Evolutionary conservation across 2,329 filamentous ascomycete species (phyloP).

Genomic region (Curvularia lunata): DNA sequence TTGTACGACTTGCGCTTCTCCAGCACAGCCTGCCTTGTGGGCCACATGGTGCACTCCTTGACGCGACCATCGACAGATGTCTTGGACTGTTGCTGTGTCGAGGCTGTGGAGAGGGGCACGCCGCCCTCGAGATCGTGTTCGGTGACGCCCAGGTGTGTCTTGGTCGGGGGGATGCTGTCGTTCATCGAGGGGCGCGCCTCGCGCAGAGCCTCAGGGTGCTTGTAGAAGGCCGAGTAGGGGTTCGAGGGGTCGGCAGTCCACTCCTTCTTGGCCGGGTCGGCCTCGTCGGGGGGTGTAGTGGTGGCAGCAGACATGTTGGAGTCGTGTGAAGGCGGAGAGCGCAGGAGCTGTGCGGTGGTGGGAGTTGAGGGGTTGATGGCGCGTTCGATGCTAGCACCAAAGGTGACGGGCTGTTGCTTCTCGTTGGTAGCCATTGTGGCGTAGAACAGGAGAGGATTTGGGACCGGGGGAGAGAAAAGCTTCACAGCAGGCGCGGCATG

Average conservation of each 20-base stretch:
- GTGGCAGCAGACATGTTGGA: slow-evolving; percentile 42
- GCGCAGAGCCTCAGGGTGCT: slow-evolving; percentile 55
- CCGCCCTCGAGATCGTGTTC: slow-evolving; percentile 52
- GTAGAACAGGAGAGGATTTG: slow-evolving; percentile 14
- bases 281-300: slow-evolving; percentile 40
- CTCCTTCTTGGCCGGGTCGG: slow-evolving; percentile 34
- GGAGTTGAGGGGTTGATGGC: slow-evolving; percentile 25
- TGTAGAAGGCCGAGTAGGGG: slow-evolving; percentile 57
- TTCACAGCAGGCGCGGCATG: slow-evolving; percentile 3
- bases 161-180: slow-evolving; percentile 33
- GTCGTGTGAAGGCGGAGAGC: slow-evolving; percentile 43
- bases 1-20: slow-evolving; percentile 51
- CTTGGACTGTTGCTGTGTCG: slow-evolving; percentile 50
- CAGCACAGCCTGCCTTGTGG: slow-evolving; percentile 55
- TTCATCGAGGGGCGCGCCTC: slow-evolving; percentile 53
- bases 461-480: not conserved
- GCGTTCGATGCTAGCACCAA: slow-evolving; percentile 52
- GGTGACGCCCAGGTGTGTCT: slow-evolving; percentile 42
- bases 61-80: slow-evolving; percentile 50
- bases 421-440: slow-evolving; percentile 40
- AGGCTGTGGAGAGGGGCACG: slow-evolving; percentile 46
- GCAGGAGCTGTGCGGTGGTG: slow-evolving; percentile 27
- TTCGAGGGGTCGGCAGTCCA: slow-evolving; percentile 45
- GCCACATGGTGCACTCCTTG: slow-evolving; percentile 61
- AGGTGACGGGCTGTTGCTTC: slow-evolving; percentile 47